Percentiles rank a stretch among this genome's conserved stretches.
Conservation (phyloP, 2,329 filamentous ascomycete species). For the Talaromyces funiculosus region DNA sequence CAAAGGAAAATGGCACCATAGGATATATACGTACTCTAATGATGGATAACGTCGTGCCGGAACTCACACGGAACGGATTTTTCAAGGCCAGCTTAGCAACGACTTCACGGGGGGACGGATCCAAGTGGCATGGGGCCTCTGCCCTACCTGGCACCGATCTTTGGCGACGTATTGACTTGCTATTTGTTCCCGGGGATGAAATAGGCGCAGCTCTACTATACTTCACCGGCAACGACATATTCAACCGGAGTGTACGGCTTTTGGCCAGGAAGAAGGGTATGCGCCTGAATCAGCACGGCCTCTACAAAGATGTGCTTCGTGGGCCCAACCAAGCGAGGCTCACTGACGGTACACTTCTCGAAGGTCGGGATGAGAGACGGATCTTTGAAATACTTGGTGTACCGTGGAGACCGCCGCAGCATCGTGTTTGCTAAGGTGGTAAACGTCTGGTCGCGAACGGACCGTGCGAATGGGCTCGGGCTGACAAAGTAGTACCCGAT, state of each 20-base stretch:
- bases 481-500: not conserved
- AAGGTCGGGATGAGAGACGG: slow-evolving; percentile 66
- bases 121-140: slow-evolving; percentile 86
- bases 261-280: slow-evolving; percentile 75
- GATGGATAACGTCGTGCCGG: slow-evolving; percentile 57
- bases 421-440: slow-evolving; percentile 58
- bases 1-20: slow-evolving; percentile 55
- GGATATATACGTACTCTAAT: slow-evolving; percentile 57
- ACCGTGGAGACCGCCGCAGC: slow-evolving; percentile 72
- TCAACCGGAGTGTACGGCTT: slow-evolving; percentile 79
- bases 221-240: slow-evolving; percentile 92
- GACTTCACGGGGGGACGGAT: slow-evolving; percentile 51
- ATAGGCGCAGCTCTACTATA: slow-evolving; percentile 85
- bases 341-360: slow-evolving; percentile 64
- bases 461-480: not conserved
- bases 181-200: slow-evolving; percentile 74
- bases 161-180: slow-evolving; percentile 79
- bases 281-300: slow-evolving; percentile 75
- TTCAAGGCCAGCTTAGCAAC: slow-evolving; percentile 65
- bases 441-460: not conserved
- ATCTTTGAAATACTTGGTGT: slow-evolving; percentile 81
- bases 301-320: slow-evolving; percentile 66
- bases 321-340: slow-evolving; percentile 54
- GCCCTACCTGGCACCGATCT: slow-evolving; percentile 54
- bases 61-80: slow-evolving; percentile 58